These are phyloP conservation scores for Aquilaria agallochum DNA, from an alignment of 441 rosid species.

Conservation along the genomic window DNA sequence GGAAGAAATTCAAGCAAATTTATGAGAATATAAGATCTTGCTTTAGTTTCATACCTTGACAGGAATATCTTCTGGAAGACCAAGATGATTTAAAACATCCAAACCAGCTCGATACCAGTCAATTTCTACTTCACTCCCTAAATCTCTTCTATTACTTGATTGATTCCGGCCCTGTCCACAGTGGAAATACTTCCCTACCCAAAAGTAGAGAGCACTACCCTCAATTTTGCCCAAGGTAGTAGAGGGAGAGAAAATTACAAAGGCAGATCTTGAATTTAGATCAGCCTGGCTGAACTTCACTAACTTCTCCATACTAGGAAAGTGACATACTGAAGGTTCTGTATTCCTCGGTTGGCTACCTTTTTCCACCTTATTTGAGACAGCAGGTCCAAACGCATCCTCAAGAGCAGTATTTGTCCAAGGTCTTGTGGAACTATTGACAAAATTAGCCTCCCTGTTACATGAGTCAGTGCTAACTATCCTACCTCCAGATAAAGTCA, in stretches of 20 bases:
- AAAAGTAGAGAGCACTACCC: slow-evolving; percentile 58
- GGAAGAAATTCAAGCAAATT: slow-evolving; percentile 6
- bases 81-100: slow-evolving; percentile 49
- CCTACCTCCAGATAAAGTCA: slow-evolving; percentile 30
- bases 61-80: slow-evolving; percentile 59
- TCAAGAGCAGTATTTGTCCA: slow-evolving; percentile 18
- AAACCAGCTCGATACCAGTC: slow-evolving; percentile 61
- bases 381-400: slow-evolving; percentile 17
- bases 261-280: slow-evolving; percentile 65
- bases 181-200: slow-evolving; percentile 77
- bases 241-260: slow-evolving; percentile 44
- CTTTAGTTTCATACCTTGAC: slow-evolving; percentile 47
- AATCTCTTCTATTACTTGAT: slow-evolving; percentile 34
- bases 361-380: slow-evolving; percentile 22
- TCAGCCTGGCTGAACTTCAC: slow-evolving; percentile 31
- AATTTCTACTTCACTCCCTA: slow-evolving; percentile 32
- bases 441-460: slow-evolving; percentile 30
- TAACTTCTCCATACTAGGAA: slow-evolving; percentile 76
- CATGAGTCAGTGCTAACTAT: slow-evolving; percentile 28
- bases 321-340: slow-evolving; percentile 46
- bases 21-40: no score
- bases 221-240: slow-evolving; percentile 35
- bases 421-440: slow-evolving; percentile 24
- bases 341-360: slow-evolving; percentile 21
- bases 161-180: slow-evolving; percentile 33